These are phyloP conservation scores for Luzula sylvatica DNA, from an alignment of 176 grass and related monocot species.

Conservation along the genomic window DNA sequence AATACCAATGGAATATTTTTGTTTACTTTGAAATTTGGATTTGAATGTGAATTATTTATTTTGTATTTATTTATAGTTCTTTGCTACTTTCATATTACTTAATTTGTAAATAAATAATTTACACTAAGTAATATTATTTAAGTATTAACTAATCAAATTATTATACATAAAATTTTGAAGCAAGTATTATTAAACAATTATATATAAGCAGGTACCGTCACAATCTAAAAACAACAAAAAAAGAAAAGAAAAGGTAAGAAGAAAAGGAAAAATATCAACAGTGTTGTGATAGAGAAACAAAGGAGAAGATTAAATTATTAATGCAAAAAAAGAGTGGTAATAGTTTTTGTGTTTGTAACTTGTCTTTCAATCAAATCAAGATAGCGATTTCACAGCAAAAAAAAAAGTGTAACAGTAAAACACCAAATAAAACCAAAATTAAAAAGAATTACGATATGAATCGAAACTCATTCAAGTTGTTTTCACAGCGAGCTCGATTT, in stretches of 20 bases:
- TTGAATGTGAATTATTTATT: no score
- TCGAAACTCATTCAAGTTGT: constrained; percentile 31
- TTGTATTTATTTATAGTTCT: no score
- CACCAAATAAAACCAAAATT: constrained; percentile 8
- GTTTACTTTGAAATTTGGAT: no score
- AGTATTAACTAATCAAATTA: no score
- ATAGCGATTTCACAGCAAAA: background rate
- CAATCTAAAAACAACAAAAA: background rate
- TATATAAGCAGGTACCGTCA: background rate
- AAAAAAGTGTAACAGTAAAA: background rate
- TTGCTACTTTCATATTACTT: no score
- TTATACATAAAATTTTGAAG: background rate
- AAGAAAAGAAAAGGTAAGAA: background rate
- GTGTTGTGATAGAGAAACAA: background rate
- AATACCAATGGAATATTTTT: no score
- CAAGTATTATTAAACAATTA: background rate
- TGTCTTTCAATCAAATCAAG: background rate
- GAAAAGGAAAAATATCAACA: background rate
- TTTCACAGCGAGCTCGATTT: constrained; percentile 28
- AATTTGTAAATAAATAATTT: no score
- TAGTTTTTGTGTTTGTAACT: background rate
- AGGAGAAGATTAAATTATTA: background rate
- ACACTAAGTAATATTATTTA: no score
- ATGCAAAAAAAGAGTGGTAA: background rate
- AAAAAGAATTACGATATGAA: constrained; percentile 11